Base-by-base conservation (phyloP, 1,284 basidiomycete genomes). In the Ustilago xerochloae region DNA sequence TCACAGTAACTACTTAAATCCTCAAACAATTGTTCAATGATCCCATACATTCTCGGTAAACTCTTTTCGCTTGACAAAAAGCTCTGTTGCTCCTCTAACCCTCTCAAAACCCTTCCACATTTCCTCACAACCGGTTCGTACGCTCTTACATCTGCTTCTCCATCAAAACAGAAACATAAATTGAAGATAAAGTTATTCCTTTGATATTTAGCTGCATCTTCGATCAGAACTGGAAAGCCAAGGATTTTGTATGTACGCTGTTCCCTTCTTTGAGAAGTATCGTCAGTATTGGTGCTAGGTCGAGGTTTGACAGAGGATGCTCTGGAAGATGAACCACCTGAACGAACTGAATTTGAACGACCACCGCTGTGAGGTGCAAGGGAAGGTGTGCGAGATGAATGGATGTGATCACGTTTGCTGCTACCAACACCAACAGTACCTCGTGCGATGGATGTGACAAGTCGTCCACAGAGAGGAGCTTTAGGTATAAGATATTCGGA, bases 91-190 rank as follows among this genome's bases (percentile, higher is more conserved):
- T 94, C 90, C 93, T 97, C 96, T 83, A 95, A 91, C 39, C 90
- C 86, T 22, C 90, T 89, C 62, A 99, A 86, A 26, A 97, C 93
- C 24, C 95, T 89, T 65, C 92, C 94, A 51, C 94, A 91, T 87
- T 99, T 99, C 48, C 96, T 89, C 12, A 98, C 94, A 54, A 99
- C 90, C 0, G 95, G 93, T 80, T 99, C 96, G 85, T 97, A 99
- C 58, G 93, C 94, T 78, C 92, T 92, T 41, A 97, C 86, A 81
- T 96, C 94, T 2, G 94, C 93, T 36, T 90, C 89, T 12, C 85
- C 84, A 50, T 96, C 93, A 83, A 99, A 99, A 6, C 98, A 96
- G 84, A 98, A 97, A 63, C 82, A 83, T 84, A 98, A 86, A 82
- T 98, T 99, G 87, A 94, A 99, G 80, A 92, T 89, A 85, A 98